These are phyloP conservation scores for Hygrophoropsis aurantiaca DNA, from an alignment of 768 basidiomycete species.

Conservation along the genomic window DNA sequence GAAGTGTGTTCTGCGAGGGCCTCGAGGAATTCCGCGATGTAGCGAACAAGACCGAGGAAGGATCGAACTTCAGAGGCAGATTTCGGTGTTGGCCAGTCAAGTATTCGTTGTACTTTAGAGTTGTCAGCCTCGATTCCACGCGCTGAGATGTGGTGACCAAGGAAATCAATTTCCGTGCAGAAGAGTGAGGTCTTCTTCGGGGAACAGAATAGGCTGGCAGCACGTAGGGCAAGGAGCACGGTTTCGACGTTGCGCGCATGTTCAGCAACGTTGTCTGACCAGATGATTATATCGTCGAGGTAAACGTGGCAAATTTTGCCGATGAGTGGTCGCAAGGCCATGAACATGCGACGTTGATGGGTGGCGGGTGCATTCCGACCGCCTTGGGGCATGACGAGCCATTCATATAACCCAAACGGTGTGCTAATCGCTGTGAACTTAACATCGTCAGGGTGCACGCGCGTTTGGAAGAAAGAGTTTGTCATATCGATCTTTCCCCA, in stretches of 20 bases:
- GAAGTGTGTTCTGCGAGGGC: slow-evolving; percentile 5
- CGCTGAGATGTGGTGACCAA: slow-evolving; percentile 11
- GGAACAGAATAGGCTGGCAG: slow-evolving; percentile 12
- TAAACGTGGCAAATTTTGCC: slow-evolving; percentile 16
- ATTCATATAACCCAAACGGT: slow-evolving; percentile 11
- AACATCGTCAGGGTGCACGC: slow-evolving; percentile 12
- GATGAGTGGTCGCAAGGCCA: slow-evolving; percentile 11
- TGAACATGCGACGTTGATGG: slow-evolving; percentile 12
- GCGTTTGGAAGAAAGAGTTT: slow-evolving; percentile 7
- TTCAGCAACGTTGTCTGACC: slow-evolving; percentile 13
- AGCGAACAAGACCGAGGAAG: slow-evolving; percentile 12
- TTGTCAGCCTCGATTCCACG: slow-evolving; percentile 6
- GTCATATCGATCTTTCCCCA: slow-evolving; percentile 1
- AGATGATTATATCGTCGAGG: slow-evolving; percentile 15
- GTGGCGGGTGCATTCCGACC: slow-evolving; percentile 16
- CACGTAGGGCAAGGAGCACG: slow-evolving; percentile 14
- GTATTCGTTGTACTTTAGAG: slow-evolving; percentile 3
- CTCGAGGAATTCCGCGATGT: slow-evolving; percentile 3
- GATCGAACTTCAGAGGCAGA: slow-evolving; percentile 4
- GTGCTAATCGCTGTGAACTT: slow-evolving; percentile 10
- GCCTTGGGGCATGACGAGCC: slow-evolving; percentile 7
- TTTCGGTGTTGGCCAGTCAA: slow-evolving; percentile 12
- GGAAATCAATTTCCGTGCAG: slow-evolving; percentile 7
- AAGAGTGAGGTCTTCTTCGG: slow-evolving; percentile 15
- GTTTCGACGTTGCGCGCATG: slow-evolving; percentile 13